Evolutionary conservation across 73 alveolate genomes (phyloP), one percentile per base, ranked within the genome.

Genomic region (Paramecium primaurelia): DNA sequence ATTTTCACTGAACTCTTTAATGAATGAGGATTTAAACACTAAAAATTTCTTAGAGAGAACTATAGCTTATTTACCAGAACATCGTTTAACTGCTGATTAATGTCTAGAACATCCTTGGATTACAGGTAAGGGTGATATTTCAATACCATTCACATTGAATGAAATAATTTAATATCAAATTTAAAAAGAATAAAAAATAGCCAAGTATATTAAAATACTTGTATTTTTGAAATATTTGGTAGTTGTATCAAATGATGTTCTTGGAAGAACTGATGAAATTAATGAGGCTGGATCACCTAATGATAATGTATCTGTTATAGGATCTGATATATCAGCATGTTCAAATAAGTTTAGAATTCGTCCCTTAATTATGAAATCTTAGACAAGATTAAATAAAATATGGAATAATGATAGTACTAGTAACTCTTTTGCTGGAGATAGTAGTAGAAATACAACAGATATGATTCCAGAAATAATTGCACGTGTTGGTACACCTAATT

Each of bases 101-200:
- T 73, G 87, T 73, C 32, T 73, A 28, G 40, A 73, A 44, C 87
- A 73, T 73, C 87, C 87, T 14, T 73, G 87, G 87, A 73, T 73
- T 36, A 73, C 40, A 22, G 87, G 87, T 1, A 38, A 34, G 34
- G 87, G 87, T 10, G 59, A 73, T 73, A 73, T 73, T 8, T 9
- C 40, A 1, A 22, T 37, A 1, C 87, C 87, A 8, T 34, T 73
- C 8, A 73, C 87, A 8, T 73, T 73, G 22, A 73, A 37, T 73
- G 87, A 73, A 37, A 37, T 73, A 73, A 73, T 73, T 14, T 2
- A 64, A 64, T 64, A 36, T 64, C 12, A 64, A 64, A 51, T 64
- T 25, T 28, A 64, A 3, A 64, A 16, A 16, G 84, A 64, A 28
- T 64, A 64, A 28, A 64, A 64, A 32, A 64, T 64, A 34, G 84